Conservation (phyloP, 2,329 filamentous ascomycete genomes). For the Knoxdaviesia capensis region DNA sequence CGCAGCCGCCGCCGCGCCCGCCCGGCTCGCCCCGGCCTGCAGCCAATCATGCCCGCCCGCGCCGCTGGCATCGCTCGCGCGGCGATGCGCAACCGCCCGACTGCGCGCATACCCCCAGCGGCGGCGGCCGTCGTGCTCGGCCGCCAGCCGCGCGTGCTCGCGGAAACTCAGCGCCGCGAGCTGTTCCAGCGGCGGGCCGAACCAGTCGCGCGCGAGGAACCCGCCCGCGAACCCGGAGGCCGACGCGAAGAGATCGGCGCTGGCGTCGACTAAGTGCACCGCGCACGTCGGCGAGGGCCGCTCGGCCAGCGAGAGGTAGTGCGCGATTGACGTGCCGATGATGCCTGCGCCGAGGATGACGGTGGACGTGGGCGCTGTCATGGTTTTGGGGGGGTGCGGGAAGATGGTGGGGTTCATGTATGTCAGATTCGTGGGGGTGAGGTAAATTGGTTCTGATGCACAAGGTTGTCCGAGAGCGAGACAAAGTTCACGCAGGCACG, state of each 20-base stretch:
- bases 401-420: too few relatives aligned
- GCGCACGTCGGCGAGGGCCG: conserved; percentile 11
- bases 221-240: conserved; percentile 58
- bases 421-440: too few relatives aligned
- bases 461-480: too few relatives aligned
- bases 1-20: conserved; percentile 23
- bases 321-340: conserved; percentile 51
- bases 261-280: conserved; percentile 26
- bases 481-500: too few relatives aligned
- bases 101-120: conserved; percentile 31
- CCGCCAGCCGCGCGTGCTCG: conserved; percentile 45
- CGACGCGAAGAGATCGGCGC: conserved; percentile 42
- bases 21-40: conserved; percentile 40
- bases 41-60: conserved; percentile 44
- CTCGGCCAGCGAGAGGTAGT: conserved; percentile 39
- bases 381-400: not conserved
- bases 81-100: conserved; percentile 32
- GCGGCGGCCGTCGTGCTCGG: conserved; percentile 31
- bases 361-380: conserved; percentile 19
- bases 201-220: conserved; percentile 59
- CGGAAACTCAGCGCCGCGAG: conserved; percentile 49
- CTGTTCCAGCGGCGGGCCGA: conserved; percentile 30
- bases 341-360: conserved; percentile 52
- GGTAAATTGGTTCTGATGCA: too few relatives aligned
- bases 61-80: conserved; percentile 12